Conservation (phyloP, 1,139 yeast species). For the Yamadazyma friedrichii region DNA sequence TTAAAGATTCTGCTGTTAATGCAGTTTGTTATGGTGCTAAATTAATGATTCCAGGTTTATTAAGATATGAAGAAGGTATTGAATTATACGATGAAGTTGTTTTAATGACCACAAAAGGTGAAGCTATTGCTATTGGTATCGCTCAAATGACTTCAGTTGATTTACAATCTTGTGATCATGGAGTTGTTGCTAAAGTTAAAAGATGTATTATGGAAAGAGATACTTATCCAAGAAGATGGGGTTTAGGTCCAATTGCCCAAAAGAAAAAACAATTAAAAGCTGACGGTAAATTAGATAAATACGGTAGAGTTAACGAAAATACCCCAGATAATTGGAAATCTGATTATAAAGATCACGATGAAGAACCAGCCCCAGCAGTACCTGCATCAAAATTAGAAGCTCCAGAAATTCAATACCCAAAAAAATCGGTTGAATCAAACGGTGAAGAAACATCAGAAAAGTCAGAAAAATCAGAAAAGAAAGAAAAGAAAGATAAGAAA, state of each 20-base stretch:
- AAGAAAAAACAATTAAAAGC: constrained; percentile 98
- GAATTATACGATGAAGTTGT: constrained; percentile 98
- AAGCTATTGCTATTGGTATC: constrained; percentile 97
- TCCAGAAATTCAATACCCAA: constrained; percentile 53
- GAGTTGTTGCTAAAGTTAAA: constrained; percentile 97
- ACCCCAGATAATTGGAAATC: constrained; percentile 94
- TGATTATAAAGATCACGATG: constrained; percentile 79
- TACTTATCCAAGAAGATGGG: constrained; percentile 99
- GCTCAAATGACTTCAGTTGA: constrained; percentile 99
- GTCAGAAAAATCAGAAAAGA: constrained; percentile 45
- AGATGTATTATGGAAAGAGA: constrained; percentile 99
- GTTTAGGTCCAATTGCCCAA: constrained; percentile 97
- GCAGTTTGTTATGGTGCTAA: constrained; percentile 99
- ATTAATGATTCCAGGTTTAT: constrained; percentile 96
- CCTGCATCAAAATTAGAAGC: constrained; percentile 49
- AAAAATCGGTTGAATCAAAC: constrained; percentile 38
- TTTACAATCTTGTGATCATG: constrained; percentile 95
- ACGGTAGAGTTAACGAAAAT: constrained; percentile 86
- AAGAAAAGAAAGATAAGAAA: constrained; percentile 65
- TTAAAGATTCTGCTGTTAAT: constrained; percentile 96
- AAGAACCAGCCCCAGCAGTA: constrained; percentile 54
- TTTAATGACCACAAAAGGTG: constrained; percentile 98
- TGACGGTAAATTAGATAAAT: constrained; percentile 95
- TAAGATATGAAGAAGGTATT: constrained; percentile 97
- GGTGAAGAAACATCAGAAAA: constrained; percentile 31